Evolutionary conservation across 768 basidiomycete species (phyloP), one percentile per base, ranked within the genome.

Genomic region (Termitomyces heimii): DNA sequence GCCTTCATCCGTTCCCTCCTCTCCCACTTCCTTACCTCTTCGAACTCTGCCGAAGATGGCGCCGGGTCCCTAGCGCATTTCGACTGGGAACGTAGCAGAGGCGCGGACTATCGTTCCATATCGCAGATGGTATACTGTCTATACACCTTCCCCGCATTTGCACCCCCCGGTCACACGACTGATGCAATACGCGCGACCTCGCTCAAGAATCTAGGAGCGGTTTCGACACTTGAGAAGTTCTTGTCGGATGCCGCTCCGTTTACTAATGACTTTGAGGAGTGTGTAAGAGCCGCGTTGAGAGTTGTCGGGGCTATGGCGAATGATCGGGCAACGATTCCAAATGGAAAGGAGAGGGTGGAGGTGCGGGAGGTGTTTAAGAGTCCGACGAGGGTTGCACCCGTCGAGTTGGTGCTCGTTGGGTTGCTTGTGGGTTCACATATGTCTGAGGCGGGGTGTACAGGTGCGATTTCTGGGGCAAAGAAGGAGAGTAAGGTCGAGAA

Each of bases 321-420:
- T 3, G 59, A 60, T 35, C 20, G 29, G 5, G 20, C 13, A 12
- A 4, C n/a, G n/a, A 22, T 58, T 24, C 29, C 31, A 24, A 31
- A 24, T n/a, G 47, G 56, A 42, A 58, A 70, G 5, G 62, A 64
- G 0, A 65, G 66, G 4, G 68, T 83, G 1, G 62, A 71, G 20
- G 66, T 72, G 20, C 71, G 63, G n/a, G 54, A 62, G 8, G 57
- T 70, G 22, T 79, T 86, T 65, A 66, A 71, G 67, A 68, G 37
- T 62, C 45, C 70, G 14, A 20, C 73, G 60, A 84, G 83, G 39
- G 74, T 90, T 1, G 77, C 88, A 0, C 89, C 89, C 0, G 73
- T 89, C 40, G 89, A 92, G 66, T 82, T 92, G 60, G 75, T 88
- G 47, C 71, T 78, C 60, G 78, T 82, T 48, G 74, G 73, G 22